Percentiles rank a stretch among this genome's conserved stretches.
These are phyloP conservation scores for Cladophialophora immunda DNA, from an alignment of 2,329 filamentous ascomycete species.

Conservation along the genomic window DNA sequence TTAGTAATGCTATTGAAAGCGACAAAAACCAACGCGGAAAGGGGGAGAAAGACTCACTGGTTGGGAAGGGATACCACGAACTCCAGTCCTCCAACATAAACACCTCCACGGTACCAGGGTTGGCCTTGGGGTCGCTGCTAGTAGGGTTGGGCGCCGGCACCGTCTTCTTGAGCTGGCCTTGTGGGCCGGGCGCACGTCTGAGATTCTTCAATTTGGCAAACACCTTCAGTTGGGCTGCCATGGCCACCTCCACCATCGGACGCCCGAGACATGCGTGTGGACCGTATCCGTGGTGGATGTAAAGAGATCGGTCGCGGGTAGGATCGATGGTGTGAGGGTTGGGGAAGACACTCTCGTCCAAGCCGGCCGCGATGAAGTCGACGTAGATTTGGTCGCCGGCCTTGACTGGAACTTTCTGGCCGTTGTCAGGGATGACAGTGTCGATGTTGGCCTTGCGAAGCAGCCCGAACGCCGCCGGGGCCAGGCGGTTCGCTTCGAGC, in stretches of 20 bases:
- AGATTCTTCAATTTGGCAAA: slow-evolving; percentile 53
- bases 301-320: slow-evolving; percentile 50
- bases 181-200: slow-evolving; percentile 51
- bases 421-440: slow-evolving; percentile 36
- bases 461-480: slow-evolving; percentile 40
- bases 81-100: slow-evolving; percentile 57
- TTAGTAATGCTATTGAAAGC: slow-evolving; percentile 17
- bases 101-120: slow-evolving; percentile 51
- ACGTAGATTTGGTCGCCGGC: slow-evolving; percentile 39
- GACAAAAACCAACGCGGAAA: neutral
- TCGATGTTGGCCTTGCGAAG: slow-evolving; percentile 37
- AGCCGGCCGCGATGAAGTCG: slow-evolving; percentile 45
- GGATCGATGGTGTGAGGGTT: slow-evolving; percentile 55
- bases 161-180: slow-evolving; percentile 53
- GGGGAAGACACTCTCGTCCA: slow-evolving; percentile 49
- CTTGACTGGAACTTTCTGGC: slow-evolving; percentile 33
- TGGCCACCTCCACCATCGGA: slow-evolving; percentile 52
- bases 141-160: slow-evolving; percentile 42
- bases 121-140: slow-evolving; percentile 40
- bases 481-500: slow-evolving; percentile 40
- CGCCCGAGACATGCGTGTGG: slow-evolving; percentile 58
- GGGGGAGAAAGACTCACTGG: slow-evolving; percentile 33
- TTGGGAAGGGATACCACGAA: slow-evolving; percentile 53
- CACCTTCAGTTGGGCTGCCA: slow-evolving; percentile 53
- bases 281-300: slow-evolving; percentile 58